Evolutionary conservation across 2,329 filamentous ascomycete species (phyloP).

Genomic region (Dactylonectria macrodidyma): DNA sequence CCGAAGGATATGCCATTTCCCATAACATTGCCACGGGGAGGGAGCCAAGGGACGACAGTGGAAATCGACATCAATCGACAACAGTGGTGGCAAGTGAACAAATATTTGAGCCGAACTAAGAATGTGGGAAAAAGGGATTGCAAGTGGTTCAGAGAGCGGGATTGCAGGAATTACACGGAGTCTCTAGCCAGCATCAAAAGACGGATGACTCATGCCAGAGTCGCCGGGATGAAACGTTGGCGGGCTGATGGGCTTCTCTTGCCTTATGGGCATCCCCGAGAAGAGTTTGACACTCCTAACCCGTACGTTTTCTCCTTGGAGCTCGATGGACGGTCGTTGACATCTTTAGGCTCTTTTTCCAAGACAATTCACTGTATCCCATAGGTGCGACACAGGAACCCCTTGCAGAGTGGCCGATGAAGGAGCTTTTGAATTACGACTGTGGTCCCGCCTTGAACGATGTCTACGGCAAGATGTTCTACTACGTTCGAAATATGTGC

Average conservation of each 20-base stretch:
- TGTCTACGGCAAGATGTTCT: conserved; percentile 49
- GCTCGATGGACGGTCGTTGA: neutral
- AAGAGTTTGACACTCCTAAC: conserved; percentile 34
- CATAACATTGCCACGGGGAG: conserved; percentile 11
- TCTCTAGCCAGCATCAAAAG: neutral
- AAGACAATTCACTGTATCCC: neutral
- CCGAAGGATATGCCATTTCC: neutral
- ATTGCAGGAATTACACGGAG: conserved; percentile 28
- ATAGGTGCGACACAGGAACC: conserved; percentile 40
- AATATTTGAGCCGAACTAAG: neutral
- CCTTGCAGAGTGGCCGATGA: conserved; percentile 48
- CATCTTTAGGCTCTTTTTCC: conserved; percentile 37
- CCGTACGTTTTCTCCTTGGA: conserved; percentile 37
- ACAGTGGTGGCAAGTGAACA: conserved; percentile 28
- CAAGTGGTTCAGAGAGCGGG: conserved; percentile 16
- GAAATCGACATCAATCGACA: conserved; percentile 14
- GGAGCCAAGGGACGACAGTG: neutral
- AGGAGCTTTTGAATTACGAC: conserved; percentile 38
- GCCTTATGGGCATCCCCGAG: conserved; percentile 41
- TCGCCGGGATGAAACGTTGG: conserved; percentile 39
- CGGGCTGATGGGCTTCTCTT: conserved; percentile 41
- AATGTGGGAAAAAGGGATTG: neutral
- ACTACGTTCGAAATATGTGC: conserved; percentile 43
- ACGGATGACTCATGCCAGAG: conserved; percentile 39
- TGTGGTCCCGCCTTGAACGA: conserved; percentile 40